These are phyloP conservation scores for Cylindrodendrum hubeiense DNA, from an alignment of 2,329 filamentous ascomycete species.

Conservation along the genomic window DNA sequence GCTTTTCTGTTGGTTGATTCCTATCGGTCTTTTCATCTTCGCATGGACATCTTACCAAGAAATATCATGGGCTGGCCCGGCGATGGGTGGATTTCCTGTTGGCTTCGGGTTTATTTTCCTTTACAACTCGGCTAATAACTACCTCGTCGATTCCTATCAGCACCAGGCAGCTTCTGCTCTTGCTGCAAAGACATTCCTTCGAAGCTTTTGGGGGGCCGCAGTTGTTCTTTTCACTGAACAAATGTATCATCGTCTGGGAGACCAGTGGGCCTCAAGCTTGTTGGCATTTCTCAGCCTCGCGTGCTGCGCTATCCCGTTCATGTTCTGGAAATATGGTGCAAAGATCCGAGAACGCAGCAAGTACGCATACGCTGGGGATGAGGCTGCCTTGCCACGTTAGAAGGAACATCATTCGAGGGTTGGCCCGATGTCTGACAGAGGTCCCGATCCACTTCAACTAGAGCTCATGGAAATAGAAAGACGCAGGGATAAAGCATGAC, in stretches of 20 bases:
- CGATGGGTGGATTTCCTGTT: slow-evolving; percentile 65
- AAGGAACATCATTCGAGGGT: too few relatives aligned
- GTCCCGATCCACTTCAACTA: too few relatives aligned
- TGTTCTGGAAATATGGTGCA: slow-evolving; percentile 73
- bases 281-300: slow-evolving; percentile 71
- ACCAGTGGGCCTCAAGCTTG: slow-evolving; percentile 76
- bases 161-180: slow-evolving; percentile 81
- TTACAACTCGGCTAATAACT: slow-evolving; percentile 4
- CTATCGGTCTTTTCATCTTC: slow-evolving; percentile 88
- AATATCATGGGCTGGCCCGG: slow-evolving; percentile 67
- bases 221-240: slow-evolving; percentile 82
- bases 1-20: slow-evolving; percentile 79
- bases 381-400: too few relatives aligned
- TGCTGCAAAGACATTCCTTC: slow-evolving; percentile 85
- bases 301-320: slow-evolving; percentile 74
- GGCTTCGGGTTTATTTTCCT: slow-evolving; percentile 73
- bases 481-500: too few relatives aligned
- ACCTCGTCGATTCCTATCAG: slow-evolving; percentile 78
- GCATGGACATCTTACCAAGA: slow-evolving; percentile 76
- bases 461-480: too few relatives aligned
- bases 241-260: slow-evolving; percentile 78
- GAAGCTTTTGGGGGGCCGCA: slow-evolving; percentile 83
- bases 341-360: slow-evolving; percentile 58
- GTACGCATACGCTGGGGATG: too few relatives aligned
- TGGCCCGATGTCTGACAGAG: too few relatives aligned